phyloP scores from a whole-genome alignment of 441 rosid species.

The Bocquillonia castaneifolia region DNA sequence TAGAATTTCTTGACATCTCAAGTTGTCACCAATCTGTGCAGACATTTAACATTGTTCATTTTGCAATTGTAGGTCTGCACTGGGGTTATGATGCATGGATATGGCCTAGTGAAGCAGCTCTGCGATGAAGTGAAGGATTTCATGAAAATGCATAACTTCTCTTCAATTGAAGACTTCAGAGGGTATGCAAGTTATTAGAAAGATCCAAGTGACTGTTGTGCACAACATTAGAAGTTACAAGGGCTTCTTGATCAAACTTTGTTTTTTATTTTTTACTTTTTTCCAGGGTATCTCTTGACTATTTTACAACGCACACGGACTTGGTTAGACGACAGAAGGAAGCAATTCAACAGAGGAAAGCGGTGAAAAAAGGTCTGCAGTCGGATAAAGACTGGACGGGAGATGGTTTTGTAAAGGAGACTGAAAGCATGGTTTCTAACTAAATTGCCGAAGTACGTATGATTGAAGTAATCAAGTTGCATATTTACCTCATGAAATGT shows the following conservation, averaged over 20 bases:
- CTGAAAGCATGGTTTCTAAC: conserved; percentile 96
- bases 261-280: background rate
- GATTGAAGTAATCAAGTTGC: conserved; percentile 15
- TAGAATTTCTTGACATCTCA: background rate
- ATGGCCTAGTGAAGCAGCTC: conserved; percentile 78
- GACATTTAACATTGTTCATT: background rate
- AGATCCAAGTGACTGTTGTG: background rate
- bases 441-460: conserved; percentile 23
- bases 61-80: conserved; percentile 66
- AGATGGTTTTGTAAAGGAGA: conserved; percentile 88
- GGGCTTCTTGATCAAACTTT: background rate
- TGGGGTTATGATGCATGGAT: conserved; percentile 97
- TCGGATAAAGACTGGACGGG: conserved; percentile 99
- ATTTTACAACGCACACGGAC: conserved; percentile 89
- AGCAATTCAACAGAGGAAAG: conserved; percentile 71
- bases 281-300: conserved; percentile 63
- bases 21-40: background rate
- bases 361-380: conserved; percentile 60
- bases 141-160: conserved; percentile 81
- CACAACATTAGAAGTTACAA: background rate
- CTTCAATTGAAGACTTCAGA: conserved; percentile 77
- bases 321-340: conserved; percentile 72
- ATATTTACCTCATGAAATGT: background rate
- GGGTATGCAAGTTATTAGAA: conserved; percentile 44
- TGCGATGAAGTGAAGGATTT: conserved; percentile 74